Evolutionary conservation across 2,329 filamentous ascomycete species (phyloP), one percentile per base, ranked within the genome.

Genomic region (Neofusicoccum laricinum): DNA sequence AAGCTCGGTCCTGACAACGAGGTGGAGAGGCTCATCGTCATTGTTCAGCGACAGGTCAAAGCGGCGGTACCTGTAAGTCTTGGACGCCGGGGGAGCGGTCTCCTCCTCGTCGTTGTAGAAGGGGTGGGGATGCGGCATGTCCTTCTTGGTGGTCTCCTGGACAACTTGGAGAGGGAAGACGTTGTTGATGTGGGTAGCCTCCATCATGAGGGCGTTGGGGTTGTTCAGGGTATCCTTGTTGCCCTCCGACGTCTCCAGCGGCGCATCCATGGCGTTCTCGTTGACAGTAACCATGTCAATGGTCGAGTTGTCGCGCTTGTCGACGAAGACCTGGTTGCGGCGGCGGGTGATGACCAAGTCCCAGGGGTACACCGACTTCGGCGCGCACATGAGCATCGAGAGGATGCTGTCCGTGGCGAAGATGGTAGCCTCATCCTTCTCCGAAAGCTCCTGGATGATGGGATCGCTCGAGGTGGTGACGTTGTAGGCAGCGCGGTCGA

Each of bases 181-280:
- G 86, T 98, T 95, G 87, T 99, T 99, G 86, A 99, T 99, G 84
- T 97, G 96, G 61, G 95, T 99, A 63, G 95, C 95, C 82, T 99
- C 95, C 79, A 97, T 90, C 74, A 96, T 94, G 65, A 99, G 88
- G 62, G 93, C 92, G 63, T 84, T 82, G n/a, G 95, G 95, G 75
- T 93, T 93, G 86, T 99, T 99, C 81, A 99, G 90, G 69, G 86
- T 84, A 76, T 99, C 95, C 82, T 97, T 96, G 83, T 92, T 93
- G 72, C 92, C 92, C 74, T 98, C 94, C 64, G 92, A 89, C 32
- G 90, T 88, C 78, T 99, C 95, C 61, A 98, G 86, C 41, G 95
- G 95, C 30, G 94, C 92, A 78, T 99, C 95, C 67, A 91, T 91
- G 10, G 95, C 95, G 80, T 99, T 99, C 84, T 99, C 95, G 81